Conservation (phyloP, 2,329 filamentous ascomycete genomes). For the Lizonia empirigonia region DNA sequence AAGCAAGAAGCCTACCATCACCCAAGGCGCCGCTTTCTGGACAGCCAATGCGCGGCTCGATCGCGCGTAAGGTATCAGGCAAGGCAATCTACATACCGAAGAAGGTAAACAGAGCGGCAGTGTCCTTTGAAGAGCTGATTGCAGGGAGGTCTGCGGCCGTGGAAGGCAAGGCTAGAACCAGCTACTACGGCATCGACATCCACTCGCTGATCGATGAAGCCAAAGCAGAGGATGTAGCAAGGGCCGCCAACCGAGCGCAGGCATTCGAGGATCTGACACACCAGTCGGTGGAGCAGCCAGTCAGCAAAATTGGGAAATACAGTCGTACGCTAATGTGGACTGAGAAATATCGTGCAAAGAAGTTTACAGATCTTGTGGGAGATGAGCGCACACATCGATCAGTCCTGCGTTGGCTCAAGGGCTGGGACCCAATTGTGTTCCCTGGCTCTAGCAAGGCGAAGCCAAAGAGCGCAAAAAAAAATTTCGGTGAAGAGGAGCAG, state of each 20-base stretch:
- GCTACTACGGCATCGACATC: constrained; percentile 93
- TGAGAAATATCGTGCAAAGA: constrained; percentile 92
- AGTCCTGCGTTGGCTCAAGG: constrained; percentile 91
- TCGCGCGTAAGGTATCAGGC: constrained; percentile 60
- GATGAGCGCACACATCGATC: constrained; percentile 92
- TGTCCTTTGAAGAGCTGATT: constrained; percentile 70
- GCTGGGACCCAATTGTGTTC: constrained; percentile 92
- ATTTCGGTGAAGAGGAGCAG: constrained; percentile 68
- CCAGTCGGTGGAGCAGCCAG: constrained; percentile 49
- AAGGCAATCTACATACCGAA: constrained; percentile 61
- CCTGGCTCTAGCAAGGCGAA: constrained; percentile 72
- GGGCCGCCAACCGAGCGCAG: constrained; percentile 32
- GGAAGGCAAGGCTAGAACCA: constrained; percentile 70
- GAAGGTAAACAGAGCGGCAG: constrained; percentile 54
- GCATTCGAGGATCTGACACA: constrained; percentile 32
- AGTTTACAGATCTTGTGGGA: constrained; percentile 90
- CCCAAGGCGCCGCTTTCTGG: constrained; percentile 22
- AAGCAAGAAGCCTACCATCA: constrained; percentile 20
- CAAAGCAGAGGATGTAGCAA: constrained; percentile 61
- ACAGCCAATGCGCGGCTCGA: constrained; percentile 25
- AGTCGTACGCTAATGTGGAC: constrained; percentile 77
- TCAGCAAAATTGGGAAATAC: constrained; percentile 33
- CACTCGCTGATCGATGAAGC: constrained; percentile 79
- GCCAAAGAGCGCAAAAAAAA: constrained; percentile 52
- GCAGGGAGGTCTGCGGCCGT: constrained; percentile 68